phyloP scores from a whole-genome alignment of 2,329 filamentous ascomycete species.

The Laburnicola sp. region DNA sequence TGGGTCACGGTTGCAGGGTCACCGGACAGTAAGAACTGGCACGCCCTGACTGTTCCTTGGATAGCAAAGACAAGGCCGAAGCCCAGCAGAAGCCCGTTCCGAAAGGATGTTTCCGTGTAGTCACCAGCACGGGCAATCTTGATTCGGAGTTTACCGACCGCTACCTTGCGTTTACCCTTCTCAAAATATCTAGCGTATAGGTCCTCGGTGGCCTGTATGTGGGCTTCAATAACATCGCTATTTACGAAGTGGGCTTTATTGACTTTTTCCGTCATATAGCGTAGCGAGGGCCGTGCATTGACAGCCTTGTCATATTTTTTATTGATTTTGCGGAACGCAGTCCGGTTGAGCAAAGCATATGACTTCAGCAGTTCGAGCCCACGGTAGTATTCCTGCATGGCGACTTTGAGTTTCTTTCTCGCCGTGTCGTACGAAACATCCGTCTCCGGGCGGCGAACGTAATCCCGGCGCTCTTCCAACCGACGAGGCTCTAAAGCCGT shows the following conservation, averaged over 20 bases:
- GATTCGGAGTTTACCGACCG: constrained; percentile 80
- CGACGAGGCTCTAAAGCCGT: constrained; percentile 46
- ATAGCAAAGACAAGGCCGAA: constrained; percentile 50
- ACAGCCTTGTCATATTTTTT: constrained; percentile 98
- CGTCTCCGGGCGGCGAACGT: constrained; percentile 44
- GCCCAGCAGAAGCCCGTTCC: constrained; percentile 55
- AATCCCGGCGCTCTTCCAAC: constrained; percentile 48
- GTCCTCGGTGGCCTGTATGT: constrained; percentile 82
- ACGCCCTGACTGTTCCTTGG: constrained; percentile 48
- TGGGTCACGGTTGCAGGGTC: constrained; percentile 30
- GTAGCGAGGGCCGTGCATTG: constrained; percentile 72
- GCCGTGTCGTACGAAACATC: constrained; percentile 82
- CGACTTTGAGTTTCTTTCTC: constrained; percentile 88
- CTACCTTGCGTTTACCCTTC: constrained; percentile 87
- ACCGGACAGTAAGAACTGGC: constrained; percentile 31
- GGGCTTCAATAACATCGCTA: constrained; percentile 78
- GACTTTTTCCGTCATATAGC: constrained; percentile 90
- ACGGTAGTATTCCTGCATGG: constrained; percentile 90
- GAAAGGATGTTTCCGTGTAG: constrained; percentile 62
- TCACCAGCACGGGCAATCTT: constrained; percentile 63
- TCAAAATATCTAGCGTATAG: constrained; percentile 95
- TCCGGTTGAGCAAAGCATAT: constrained; percentile 86
- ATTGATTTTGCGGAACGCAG: constrained; percentile 94
- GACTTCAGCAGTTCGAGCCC: constrained; percentile 89
- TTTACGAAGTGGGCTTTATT: constrained; percentile 89